These are phyloP conservation scores for Pontederia crassipes DNA, from an alignment of 176 grass and related monocot genomes.

Conservation along the genomic window DNA sequence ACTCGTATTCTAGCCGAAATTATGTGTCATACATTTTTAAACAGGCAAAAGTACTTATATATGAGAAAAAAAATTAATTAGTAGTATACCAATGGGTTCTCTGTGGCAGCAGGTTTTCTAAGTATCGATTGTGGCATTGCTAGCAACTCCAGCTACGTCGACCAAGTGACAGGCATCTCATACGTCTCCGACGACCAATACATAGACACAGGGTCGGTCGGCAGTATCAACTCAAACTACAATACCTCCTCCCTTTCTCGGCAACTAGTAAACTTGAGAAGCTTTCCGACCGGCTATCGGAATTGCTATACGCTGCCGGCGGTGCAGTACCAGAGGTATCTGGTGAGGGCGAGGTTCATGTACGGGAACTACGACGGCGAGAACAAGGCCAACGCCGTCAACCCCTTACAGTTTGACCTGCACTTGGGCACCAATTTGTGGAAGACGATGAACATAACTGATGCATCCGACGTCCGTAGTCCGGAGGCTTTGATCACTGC, in stretches of 20 bases:
- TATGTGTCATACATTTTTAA: too few species aligned
- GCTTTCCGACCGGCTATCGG: neutral
- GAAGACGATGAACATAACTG: neutral
- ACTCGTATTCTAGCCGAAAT: too few species aligned
- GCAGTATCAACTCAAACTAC: neutral
- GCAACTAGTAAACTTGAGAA: neutral
- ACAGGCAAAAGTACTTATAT: too few species aligned
- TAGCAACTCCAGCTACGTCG: neutral
- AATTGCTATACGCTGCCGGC: conserved; percentile 4
- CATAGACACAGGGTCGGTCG: neutral
- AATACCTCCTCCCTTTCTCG: neutral
- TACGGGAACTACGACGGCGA: conserved; percentile 11
- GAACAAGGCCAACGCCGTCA: neutral
- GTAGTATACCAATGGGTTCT: too few species aligned
- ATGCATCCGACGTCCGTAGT: too few species aligned
- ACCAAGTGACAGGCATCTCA: neutral
- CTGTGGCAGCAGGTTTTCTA: neutral
- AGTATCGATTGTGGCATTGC: conserved; percentile 5
- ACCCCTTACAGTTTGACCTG: neutral
- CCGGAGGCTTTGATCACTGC: conserved; percentile 2
- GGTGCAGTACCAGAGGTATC: neutral
- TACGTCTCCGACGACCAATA: conserved; percentile 2
- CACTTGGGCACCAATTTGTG: neutral
- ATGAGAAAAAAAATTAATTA: too few species aligned
- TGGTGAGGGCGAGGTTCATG: neutral